phyloP scores from a whole-genome alignment of 2,329 filamentous ascomycete species.

The Blumeria graminis region DNA sequence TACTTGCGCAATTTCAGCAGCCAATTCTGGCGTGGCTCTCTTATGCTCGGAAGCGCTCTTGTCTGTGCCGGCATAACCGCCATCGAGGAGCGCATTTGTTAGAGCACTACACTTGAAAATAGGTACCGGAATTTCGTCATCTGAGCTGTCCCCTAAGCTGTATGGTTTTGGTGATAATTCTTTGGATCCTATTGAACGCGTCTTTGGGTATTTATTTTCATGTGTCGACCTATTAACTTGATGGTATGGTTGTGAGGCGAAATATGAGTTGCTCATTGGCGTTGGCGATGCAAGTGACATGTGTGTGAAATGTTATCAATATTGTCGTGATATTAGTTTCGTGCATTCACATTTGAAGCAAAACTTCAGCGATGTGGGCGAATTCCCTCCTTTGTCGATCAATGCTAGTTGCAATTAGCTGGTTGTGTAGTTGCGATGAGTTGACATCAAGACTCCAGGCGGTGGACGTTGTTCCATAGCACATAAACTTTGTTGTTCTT shows the following conservation, averaged over 20 bases:
- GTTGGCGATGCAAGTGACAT: slow-evolving; percentile 33
- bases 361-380: too few species aligned
- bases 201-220: slow-evolving; percentile 22
- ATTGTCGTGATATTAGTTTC: too few species aligned
- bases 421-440: too few species aligned
- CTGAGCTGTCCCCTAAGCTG: slow-evolving; percentile 58
- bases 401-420: too few species aligned
- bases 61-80: slow-evolving; percentile 20
- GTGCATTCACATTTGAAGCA: too few species aligned
- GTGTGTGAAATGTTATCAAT: neutral
- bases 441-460: too few species aligned
- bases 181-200: slow-evolving; percentile 17
- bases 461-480: too few species aligned
- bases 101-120: slow-evolving; percentile 74
- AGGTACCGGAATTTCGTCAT: slow-evolving; percentile 76
- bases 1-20: neutral
- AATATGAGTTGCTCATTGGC: slow-evolving; percentile 25
- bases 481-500: too few species aligned
- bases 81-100: slow-evolving; percentile 61
- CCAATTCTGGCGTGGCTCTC: slow-evolving; percentile 6
- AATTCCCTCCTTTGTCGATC: too few species aligned
- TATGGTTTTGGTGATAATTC: slow-evolving; percentile 18
- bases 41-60: slow-evolving; percentile 7
- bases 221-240: slow-evolving; percentile 26
- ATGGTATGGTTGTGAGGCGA: slow-evolving; percentile 23